Evolutionary conservation across 1,139 yeast genomes (phyloP), one percentile per base, ranked within the genome.

Genomic region (Scheffersomyces illinoinensis): DNA sequence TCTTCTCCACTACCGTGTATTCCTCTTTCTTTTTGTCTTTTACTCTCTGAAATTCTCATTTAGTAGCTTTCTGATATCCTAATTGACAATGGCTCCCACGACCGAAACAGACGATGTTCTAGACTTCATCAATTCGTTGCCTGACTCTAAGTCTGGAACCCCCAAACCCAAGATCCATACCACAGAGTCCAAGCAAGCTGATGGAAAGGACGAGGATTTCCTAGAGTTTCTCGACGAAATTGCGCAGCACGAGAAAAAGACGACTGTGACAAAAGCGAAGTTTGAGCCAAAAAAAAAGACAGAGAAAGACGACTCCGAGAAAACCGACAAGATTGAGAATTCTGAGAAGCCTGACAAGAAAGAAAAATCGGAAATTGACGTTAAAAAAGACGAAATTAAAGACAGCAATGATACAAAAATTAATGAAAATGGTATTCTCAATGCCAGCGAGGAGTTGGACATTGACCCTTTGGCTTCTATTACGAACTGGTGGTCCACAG

Each of bases 171-270:
- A 64, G 12, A 61, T n/a, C n/a, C n/a, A 57, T 8, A 70, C 62
- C 49, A 70, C 69, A 53, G 70, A 69, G 7, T 61, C 64, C 49
- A 59, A 67, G 10, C 65, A 67, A 56, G 67, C 66, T n/a, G 52
- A 43, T n/a, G 23, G 14, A 33, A 48, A 50, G 46, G 86, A 86
- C 61, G 90, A 87, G 47, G 98, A 93, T 64, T 87, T 95, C 53
- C 78, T 93, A 69, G 97, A 91, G 48, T 93, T 95, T 68, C 78
- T 95, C 62, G 97, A 93, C 70, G 96, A 93, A 69, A 78, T 95
- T 64, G 91, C 86, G 43, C 81, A 78, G 50, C 82, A 78, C 61
- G 82, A 79, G 53, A 75, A 72, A 65, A 75, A 71, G 62, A 58
- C 69, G 4, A 53, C 56, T 10, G 57, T 54, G 2, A 20, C 51